A percentile compares a stretch with the other conserved stretches of the same genome.
Evolutionary conservation across 805 yeast genomes (phyloP).

Genomic region (Ogataea nonfermentans): DNA sequence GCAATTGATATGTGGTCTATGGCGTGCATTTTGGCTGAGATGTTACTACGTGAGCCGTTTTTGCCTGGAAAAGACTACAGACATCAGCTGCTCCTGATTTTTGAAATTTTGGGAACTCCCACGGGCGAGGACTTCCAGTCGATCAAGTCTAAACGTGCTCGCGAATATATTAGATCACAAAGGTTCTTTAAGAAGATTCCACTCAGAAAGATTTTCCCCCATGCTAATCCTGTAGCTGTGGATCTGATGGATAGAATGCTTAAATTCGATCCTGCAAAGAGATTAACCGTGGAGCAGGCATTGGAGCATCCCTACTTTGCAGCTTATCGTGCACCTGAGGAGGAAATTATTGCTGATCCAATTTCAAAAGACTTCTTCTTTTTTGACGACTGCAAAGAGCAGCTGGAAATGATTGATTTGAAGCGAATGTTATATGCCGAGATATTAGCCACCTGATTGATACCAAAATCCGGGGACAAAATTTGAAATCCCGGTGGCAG

Average conservation of each 20-base stretch:
- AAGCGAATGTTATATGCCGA: conserved; percentile 53
- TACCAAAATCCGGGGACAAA: conserved; percentile 1
- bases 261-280: conserved; percentile 74
- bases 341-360: conserved; percentile 59
- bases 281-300: conserved; percentile 83
- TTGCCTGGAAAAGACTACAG: conserved; percentile 77
- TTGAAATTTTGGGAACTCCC: conserved; percentile 73
- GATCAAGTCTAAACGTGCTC: conserved; percentile 71
- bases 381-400: conserved; percentile 53
- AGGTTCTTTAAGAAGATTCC: conserved; percentile 61
- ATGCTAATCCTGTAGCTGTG: conserved; percentile 47
- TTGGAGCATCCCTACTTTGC: conserved; percentile 75
- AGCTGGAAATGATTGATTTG: conserved; percentile 47
- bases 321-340: conserved; percentile 67
- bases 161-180: conserved; percentile 69
- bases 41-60: conserved; percentile 58
- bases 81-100: conserved; percentile 62
- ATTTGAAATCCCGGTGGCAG: not conserved
- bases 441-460: conserved; percentile 36
- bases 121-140: conserved; percentile 68
- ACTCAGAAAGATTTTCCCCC: conserved; percentile 47
- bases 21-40: conserved; percentile 75
- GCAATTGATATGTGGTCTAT: conserved; percentile 82
- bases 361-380: conserved; percentile 57
- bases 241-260: conserved; percentile 72